Conservation (phyloP, 2,329 filamentous ascomycete genomes). For the Epichloe glyceriae region DNA sequence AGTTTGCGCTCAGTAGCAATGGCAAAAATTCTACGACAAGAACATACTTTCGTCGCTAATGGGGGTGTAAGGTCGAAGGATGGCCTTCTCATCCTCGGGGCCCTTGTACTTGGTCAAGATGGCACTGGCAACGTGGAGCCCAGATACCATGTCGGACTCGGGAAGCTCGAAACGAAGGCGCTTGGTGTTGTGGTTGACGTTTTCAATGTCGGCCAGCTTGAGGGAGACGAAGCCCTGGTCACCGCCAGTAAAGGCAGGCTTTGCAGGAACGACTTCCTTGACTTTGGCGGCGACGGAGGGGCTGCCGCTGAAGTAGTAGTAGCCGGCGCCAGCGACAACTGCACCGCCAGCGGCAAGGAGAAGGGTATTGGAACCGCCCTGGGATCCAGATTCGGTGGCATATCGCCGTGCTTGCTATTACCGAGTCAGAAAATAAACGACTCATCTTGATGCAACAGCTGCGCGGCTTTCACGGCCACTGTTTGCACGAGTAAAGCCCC, state of each 20-base stretch:
- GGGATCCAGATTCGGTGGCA: slow-evolving; percentile 46
- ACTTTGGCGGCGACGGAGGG: slow-evolving; percentile 40
- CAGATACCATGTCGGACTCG: slow-evolving; percentile 72
- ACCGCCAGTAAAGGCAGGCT: slow-evolving; percentile 58
- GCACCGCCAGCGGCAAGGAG: slow-evolving; percentile 49
- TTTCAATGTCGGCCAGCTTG: slow-evolving; percentile 64
- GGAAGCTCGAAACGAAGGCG: slow-evolving; percentile 77
- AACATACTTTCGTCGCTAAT: slow-evolving; percentile 66
- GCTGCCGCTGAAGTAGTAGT: slow-evolving; percentile 43
- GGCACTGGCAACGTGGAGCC: slow-evolving; percentile 71
- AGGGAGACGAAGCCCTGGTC: slow-evolving; percentile 83
- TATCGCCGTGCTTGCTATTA: slow-evolving; percentile 44
- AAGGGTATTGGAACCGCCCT: slow-evolving; percentile 44
- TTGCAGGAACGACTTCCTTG: slow-evolving; percentile 26
- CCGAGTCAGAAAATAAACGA: not conserved
- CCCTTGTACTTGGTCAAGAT: slow-evolving; percentile 87
- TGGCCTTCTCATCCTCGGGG: slow-evolving; percentile 68
- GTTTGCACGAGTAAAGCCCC: not conserved
- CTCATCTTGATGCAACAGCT: not conserved
- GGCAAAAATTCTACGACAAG: too few relatives aligned
- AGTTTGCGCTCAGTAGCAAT: too few relatives aligned
- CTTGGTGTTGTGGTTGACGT: slow-evolving; percentile 91
- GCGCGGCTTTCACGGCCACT: not conserved
- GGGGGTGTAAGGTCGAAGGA: slow-evolving; percentile 87
- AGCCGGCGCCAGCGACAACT: slow-evolving; percentile 42